Percentiles rank a stretch among this genome's conserved stretches.
Evolutionary conservation across 106 monocot species (phyloP).

Genomic region (Dendrobium huoshanense): DNA sequence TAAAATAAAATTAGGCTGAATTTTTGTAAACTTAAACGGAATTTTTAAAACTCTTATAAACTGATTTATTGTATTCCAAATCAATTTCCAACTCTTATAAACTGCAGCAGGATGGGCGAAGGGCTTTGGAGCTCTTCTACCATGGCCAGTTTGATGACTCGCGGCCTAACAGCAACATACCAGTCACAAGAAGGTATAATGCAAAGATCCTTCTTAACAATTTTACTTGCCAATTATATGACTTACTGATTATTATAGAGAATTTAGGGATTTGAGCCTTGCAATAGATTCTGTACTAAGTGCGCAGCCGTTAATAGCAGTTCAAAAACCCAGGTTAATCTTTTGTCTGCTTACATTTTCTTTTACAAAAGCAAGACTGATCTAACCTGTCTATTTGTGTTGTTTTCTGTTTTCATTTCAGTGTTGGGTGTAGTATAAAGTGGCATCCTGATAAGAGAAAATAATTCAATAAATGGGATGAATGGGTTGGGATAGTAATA

Average conservation of each 20-base stretch:
- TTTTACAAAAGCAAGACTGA: slow-evolving; percentile 1
- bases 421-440: slow-evolving; percentile 95
- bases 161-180: slow-evolving; percentile 59
- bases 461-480: not conserved
- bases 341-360: not conserved
- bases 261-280: slow-evolving; percentile 67
- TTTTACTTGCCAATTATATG: not conserved
- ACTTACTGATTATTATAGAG: not conserved
- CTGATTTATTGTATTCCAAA: not conserved
- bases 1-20: too few relatives aligned
- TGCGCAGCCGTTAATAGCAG: slow-evolving; percentile 42
- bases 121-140: slow-evolving; percentile 87
- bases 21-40: too few relatives aligned
- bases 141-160: slow-evolving; percentile 98
- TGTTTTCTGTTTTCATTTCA: slow-evolving; percentile 15
- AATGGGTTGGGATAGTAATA: too few relatives aligned
- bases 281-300: slow-evolving; percentile 92
- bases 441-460: slow-evolving; percentile 49
- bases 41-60: too few relatives aligned
- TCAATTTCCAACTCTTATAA: not conserved
- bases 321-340: slow-evolving; percentile 67
- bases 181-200: slow-evolving; percentile 77
- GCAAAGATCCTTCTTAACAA: not conserved
- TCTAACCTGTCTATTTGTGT: not conserved
- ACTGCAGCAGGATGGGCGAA: slow-evolving; percentile 63